Conservation (phyloP, 768 basidiomycete genomes). For the Auricularia cornea region DNA sequence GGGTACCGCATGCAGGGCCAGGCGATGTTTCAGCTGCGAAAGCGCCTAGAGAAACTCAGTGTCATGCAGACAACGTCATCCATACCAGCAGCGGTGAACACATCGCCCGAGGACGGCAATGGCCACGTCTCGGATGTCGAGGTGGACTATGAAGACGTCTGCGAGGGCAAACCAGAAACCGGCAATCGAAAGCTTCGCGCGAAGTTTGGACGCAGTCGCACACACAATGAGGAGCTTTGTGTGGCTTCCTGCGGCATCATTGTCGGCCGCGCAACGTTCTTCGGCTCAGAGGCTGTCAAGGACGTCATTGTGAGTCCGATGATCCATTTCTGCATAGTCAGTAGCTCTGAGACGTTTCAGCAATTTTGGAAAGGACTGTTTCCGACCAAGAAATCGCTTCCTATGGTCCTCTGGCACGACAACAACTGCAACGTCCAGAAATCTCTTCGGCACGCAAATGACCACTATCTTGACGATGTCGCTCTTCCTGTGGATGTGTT, state of each 20-base stretch:
- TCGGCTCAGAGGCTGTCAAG: constrained; percentile 15
- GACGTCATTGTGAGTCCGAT: constrained; percentile 8
- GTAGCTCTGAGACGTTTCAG: constrained; percentile 9
- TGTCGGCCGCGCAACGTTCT: constrained; percentile 17
- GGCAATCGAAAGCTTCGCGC: constrained; percentile 10
- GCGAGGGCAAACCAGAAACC: neutral
- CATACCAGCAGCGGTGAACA: neutral
- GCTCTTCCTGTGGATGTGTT: constrained; percentile 17
- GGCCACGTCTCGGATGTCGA: neutral
- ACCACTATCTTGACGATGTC: constrained; percentile 10
- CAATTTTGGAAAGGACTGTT: neutral
- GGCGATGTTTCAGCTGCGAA: constrained; percentile 2
- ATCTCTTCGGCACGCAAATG: constrained; percentile 5
- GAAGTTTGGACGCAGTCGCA: constrained; percentile 18
- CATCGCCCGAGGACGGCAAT: neutral
- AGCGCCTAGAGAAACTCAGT: neutral
- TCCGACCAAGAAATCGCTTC: neutral
- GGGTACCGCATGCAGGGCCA: constrained; percentile 3
- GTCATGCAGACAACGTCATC: neutral
- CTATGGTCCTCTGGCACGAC: constrained; percentile 8
- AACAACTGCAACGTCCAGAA: constrained; percentile 14
- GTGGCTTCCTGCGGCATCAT: constrained; percentile 19
- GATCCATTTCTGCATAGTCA: constrained; percentile 1
- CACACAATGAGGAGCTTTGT: constrained; percentile 21
- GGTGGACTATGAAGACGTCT: neutral